These are phyloP conservation scores for Pestalotiopsis sp. DNA, from an alignment of 2,329 filamentous ascomycete species.

Conservation along the genomic window DNA sequence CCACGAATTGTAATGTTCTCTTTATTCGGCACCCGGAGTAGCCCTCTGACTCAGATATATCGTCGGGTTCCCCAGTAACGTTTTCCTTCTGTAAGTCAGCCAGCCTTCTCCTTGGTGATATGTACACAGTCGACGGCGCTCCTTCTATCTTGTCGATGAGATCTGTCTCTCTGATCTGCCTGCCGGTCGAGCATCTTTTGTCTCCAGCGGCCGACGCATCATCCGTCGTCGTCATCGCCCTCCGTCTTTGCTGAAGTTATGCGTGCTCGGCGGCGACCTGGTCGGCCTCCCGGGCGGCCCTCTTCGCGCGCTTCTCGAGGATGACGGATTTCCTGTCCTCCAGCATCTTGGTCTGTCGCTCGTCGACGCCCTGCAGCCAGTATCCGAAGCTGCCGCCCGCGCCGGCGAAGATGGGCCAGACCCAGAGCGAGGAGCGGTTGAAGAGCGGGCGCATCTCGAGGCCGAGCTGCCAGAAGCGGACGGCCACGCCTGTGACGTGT, in stretches of 20 bases:
- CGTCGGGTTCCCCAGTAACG: neutral
- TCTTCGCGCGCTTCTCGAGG: conserved; percentile 85
- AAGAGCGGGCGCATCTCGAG: conserved; percentile 98
- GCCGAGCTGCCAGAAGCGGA: conserved; percentile 94
- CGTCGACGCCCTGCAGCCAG: conserved; percentile 90
- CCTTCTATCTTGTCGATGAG: neutral
- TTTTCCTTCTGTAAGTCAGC: neutral
- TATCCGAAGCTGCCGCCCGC: conserved; percentile 92
- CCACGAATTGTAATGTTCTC: conserved; percentile 3
- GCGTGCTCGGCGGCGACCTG: conserved; percentile 19
- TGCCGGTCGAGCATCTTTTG: neutral
- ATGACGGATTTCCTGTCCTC: conserved; percentile 76
- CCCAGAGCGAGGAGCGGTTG: conserved; percentile 80
- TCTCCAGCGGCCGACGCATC: neutral
- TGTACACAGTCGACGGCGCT: conserved; percentile 20
- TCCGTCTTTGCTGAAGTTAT: neutral
- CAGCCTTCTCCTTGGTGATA: conserved; percentile 14
- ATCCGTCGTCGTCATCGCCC: neutral
- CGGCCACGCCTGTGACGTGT: conserved; percentile 70
- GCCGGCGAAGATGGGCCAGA: conserved; percentile 84
- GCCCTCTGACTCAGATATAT: neutral
- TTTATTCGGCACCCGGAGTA: neutral
- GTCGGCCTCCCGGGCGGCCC: conserved; percentile 64
- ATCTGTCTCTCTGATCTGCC: neutral
- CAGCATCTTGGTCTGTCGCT: conserved; percentile 75